Percentiles rank a stretch among this genome's conserved stretches.
Conservation (phyloP, 768 basidiomycete species). For the Panaeolus cyanescens region DNA sequence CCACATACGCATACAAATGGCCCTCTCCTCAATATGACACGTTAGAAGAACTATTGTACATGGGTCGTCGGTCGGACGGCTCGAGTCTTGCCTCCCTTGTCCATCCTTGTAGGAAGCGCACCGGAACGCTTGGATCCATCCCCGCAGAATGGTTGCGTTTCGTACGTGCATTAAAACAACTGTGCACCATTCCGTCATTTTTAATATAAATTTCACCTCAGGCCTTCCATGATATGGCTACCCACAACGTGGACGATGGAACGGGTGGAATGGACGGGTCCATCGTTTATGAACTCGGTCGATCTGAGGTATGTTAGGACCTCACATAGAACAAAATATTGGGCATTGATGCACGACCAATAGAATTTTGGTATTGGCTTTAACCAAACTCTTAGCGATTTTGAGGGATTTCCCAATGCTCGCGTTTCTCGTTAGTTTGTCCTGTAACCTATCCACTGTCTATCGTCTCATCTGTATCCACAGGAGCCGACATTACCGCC, state of each 20-base stretch:
- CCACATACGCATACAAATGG: conserved; percentile 28
- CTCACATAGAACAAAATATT: not conserved
- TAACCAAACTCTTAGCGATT: conserved; percentile 42
- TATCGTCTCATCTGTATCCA: conserved; percentile 1
- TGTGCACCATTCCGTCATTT: not conserved
- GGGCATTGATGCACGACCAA: not conserved
- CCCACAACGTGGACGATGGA: conserved; percentile 45
- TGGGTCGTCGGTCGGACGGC: conserved; percentile 32
- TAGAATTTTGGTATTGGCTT: conserved; percentile 53
- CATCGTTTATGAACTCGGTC: conserved; percentile 46
- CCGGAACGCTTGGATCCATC: conserved; percentile 28
- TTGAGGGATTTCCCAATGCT: conserved; percentile 42
- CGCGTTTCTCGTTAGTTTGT: conserved; percentile 40
- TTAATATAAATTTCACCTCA: conserved; percentile 14
- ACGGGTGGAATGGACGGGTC: conserved; percentile 54
- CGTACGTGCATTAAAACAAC: conserved; percentile 18
- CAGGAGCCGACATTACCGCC: conserved; percentile 48
- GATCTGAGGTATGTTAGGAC: conserved; percentile 35
- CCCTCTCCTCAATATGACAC: conserved; percentile 39
- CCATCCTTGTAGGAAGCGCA: conserved; percentile 32
- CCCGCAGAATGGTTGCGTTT: conserved; percentile 39
- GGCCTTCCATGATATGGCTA: conserved; percentile 55
- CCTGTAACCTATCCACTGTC: not conserved
- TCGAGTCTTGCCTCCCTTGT: conserved; percentile 34
- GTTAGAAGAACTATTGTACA: conserved; percentile 33